Base-by-base conservation (phyloP, 352 stramenopile genomes). In the Globisporangium viniferum region DNA sequence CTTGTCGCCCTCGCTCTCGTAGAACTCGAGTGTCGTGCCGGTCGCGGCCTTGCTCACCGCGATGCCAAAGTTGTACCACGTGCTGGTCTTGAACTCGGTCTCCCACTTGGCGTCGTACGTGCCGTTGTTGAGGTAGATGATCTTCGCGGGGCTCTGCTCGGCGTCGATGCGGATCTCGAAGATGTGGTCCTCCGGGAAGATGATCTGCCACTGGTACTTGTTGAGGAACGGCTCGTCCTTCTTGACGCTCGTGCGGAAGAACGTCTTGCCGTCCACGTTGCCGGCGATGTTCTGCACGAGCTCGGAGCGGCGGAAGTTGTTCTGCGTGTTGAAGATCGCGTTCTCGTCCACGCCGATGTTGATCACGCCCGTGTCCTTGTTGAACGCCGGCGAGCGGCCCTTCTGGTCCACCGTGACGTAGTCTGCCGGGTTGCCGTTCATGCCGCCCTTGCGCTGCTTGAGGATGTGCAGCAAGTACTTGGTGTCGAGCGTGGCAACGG, bases 391-490 rank as follows among this genome's bases (percentile, higher is more conserved):
- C 20, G 73, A 82, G 55, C 83, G 83, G 57, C 74, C 83, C 4
- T 71, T 71, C 6, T 71, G 67, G 24, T 73, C 59, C 61, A 91
- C 64, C 18, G 78, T 79, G 5, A 86, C 75, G 72, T 81, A 91
- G 73, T 90, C 67, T 29, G 78, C 72, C 7, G 75, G 69, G 61
- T 88, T 69, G 51, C 70, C 76, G 22, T 70, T 69, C 49, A 68
- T 76, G 56, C 65, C 69, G 59, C 75, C 78, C 64, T 88, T 74
- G 57, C 81, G 83, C 73, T 82, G 76, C 72, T 72, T 87, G 33
- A 91, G 70, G 69, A 91, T 91, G 64, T 91, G 83, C 33, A 77
- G 79, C 78, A 82, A 63, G 73, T 82, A 90, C 71, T 91, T 81
- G 67, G 73, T 66, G 35, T 65, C 74, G 48, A 90, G 78, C 58